phyloP scores from a whole-genome alignment of 176 grass and related monocot genomes.

The Phragmites australis region DNA sequence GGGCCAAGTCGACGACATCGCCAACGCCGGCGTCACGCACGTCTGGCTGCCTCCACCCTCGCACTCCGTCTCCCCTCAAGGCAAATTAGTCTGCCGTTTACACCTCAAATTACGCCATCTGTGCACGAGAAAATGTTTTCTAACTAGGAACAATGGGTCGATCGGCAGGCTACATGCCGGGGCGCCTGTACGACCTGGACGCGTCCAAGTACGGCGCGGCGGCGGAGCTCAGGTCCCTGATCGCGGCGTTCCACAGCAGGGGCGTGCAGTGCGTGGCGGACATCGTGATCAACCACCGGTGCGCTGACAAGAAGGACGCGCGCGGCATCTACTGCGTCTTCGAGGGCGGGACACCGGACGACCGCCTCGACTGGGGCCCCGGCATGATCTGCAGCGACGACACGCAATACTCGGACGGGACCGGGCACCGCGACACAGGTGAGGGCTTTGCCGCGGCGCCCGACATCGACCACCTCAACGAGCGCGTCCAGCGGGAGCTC shows the following conservation, averaged over 20 bases:
- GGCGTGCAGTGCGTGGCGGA: constrained; percentile 58
- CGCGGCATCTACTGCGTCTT: constrained; percentile 68
- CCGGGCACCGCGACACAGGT: constrained; percentile 64
- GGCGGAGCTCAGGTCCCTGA: constrained; percentile 54
- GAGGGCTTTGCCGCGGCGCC: constrained; percentile 50
- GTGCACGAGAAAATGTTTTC: not conserved
- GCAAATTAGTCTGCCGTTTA: not conserved
- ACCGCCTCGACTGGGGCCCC: constrained; percentile 75
- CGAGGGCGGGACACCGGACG: constrained; percentile 61
- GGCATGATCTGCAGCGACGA: constrained; percentile 64
- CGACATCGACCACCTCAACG: constrained; percentile 84
- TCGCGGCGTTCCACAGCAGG: constrained; percentile 44
- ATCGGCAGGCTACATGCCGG: constrained; percentile 69
- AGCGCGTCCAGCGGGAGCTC: constrained; percentile 62
- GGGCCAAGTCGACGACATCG: constrained; percentile 50
- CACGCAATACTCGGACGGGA: constrained; percentile 53
- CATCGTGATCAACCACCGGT: constrained; percentile 77
- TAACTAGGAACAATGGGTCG: not conserved
- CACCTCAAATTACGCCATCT: not conserved
- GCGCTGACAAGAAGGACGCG: constrained; percentile 54
- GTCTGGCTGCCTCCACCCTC: constrained; percentile 81
- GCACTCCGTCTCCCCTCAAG: constrained; percentile 70
- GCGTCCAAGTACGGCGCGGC: constrained; percentile 66
- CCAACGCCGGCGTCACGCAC: constrained; percentile 58
- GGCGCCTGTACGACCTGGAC: constrained; percentile 64